These are phyloP conservation scores for Podospora comata DNA, from an alignment of 495 filamentous ascomycete species.

Conservation along the genomic window DNA sequence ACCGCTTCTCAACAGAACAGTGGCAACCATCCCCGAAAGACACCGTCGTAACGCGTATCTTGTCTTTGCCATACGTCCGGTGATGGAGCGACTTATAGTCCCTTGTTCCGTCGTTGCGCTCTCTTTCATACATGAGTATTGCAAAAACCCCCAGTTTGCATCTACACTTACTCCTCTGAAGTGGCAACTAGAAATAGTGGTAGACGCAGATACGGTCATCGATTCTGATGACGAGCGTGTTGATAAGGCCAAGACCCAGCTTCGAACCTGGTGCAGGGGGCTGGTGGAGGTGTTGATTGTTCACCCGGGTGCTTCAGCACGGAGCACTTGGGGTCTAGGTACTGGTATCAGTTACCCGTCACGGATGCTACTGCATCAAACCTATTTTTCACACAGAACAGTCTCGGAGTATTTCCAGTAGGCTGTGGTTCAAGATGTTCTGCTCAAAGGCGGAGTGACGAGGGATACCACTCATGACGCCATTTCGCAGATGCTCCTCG, in stretches of 20 bases:
- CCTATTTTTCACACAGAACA: not conserved
- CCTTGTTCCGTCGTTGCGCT: not conserved
- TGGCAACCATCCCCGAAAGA: not conserved
- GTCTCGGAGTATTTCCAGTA: constrained; percentile 3
- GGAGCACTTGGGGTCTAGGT: not conserved
- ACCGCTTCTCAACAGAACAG: not conserved
- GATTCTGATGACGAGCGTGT: not conserved
- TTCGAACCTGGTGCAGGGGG: not conserved
- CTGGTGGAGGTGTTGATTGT: not conserved
- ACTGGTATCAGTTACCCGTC: not conserved
- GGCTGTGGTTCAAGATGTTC: not conserved
- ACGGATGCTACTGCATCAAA: not conserved
- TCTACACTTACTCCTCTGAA: not conserved
- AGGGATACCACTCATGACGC: not conserved
- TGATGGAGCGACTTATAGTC: not conserved
- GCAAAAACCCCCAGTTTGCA: not conserved
- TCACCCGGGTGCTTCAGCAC: not conserved
- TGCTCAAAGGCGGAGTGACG: not conserved
- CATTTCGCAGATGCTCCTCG: not conserved
- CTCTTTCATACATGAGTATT: not conserved
- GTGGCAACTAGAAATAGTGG: not conserved
- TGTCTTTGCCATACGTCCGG: not conserved
- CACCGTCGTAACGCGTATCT: not conserved
- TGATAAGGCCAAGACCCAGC: not conserved
- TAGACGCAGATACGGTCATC: not conserved